Conservation (phyloP, 2,329 filamentous ascomycete species). For the Exophiala sp. region DNA sequence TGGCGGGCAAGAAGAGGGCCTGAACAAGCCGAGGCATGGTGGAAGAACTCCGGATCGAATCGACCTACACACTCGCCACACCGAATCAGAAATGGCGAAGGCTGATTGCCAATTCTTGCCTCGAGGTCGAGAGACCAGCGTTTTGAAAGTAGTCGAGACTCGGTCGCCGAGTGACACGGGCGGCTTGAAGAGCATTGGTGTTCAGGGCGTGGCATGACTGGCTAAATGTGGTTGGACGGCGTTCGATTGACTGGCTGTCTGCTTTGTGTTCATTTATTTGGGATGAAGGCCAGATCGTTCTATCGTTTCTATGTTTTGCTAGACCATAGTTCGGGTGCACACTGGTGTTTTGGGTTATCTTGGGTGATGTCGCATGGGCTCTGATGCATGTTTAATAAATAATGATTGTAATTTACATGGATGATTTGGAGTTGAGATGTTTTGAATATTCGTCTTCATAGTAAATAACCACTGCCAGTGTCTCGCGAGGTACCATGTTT, state of each 20-base stretch:
- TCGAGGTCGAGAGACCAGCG: too few relatives aligned
- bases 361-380: not conserved
- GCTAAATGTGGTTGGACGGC: not conserved
- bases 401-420: too few relatives aligned
- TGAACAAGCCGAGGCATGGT: not conserved
- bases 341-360: not conserved
- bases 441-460: too few relatives aligned
- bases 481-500: too few relatives aligned
- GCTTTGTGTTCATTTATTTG: not conserved
- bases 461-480: too few relatives aligned
- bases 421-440: too few relatives aligned
- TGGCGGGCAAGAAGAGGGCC: conserved; percentile 18
- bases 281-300: not conserved
- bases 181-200: not conserved
- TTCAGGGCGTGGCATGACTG: not conserved
- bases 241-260: not conserved
- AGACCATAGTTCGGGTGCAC: too few relatives aligned
- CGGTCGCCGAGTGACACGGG: not conserved
- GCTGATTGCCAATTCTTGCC: too few relatives aligned
- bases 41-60: too few relatives aligned
- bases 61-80: not conserved
- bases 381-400: not conserved
- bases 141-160: not conserved
- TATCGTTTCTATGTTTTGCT: too few relatives aligned
- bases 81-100: too few relatives aligned